Evolutionary conservation across 768 basidiomycete species (phyloP).

Genomic region (Psilocybe tampanensis): DNA sequence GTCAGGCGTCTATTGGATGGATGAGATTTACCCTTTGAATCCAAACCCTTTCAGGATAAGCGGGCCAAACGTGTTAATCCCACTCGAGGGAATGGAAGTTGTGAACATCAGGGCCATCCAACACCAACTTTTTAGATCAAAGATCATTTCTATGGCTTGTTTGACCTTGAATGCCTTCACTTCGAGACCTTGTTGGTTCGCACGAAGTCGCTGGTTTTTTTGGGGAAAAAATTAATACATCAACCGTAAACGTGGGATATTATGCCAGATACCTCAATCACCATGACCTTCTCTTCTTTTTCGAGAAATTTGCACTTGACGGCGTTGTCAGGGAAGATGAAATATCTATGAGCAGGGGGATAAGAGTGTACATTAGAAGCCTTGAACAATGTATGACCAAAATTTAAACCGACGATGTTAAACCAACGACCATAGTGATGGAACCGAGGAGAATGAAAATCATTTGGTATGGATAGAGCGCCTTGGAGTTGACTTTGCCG

Average conservation of each 20-base stretch:
- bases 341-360: constrained; percentile 24
- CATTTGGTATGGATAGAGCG: constrained; percentile 30
- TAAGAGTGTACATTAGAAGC: neutral
- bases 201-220: constrained; percentile 35
- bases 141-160: constrained; percentile 33
- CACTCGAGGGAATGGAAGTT: constrained; percentile 25
- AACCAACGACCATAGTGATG: constrained; percentile 28
- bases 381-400: neutral
- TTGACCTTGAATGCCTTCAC: constrained; percentile 32
- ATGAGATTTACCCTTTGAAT: constrained; percentile 28
- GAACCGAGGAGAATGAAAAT: constrained; percentile 31
- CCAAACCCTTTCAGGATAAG: constrained; percentile 35
- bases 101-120: constrained; percentile 31
- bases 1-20: neutral
- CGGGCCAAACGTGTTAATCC: constrained; percentile 30
- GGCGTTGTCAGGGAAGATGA: constrained; percentile 35
- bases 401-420: constrained; percentile 21
- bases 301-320: constrained; percentile 32
- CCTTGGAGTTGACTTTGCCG: constrained; percentile 30
- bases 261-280: constrained; percentile 34
- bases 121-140: constrained; percentile 37
- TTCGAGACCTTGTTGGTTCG: constrained; percentile 37
- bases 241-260: too few species aligned
- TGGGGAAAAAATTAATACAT: too few species aligned
- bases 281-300: constrained; percentile 31